Evolutionary conservation across 2,329 filamentous ascomycete species (phyloP).

Genomic region (Monilinia polystroma): DNA sequence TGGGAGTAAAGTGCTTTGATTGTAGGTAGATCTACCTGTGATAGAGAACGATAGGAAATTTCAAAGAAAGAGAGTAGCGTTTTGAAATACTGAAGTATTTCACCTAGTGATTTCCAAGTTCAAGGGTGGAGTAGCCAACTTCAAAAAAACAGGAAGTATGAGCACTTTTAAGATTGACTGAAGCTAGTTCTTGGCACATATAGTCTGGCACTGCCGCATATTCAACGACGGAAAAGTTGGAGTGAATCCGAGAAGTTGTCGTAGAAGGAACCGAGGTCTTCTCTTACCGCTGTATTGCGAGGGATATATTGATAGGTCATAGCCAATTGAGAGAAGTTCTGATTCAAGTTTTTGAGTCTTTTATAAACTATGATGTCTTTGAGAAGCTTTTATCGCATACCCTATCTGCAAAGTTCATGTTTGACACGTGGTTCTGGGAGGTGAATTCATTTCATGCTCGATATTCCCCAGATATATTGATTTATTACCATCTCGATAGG

Average conservation of each 20-base stretch:
- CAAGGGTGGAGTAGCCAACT: not conserved
- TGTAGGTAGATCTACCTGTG: constrained; percentile 8
- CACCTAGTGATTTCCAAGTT: not conserved
- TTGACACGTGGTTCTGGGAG: not conserved
- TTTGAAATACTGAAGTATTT: not conserved
- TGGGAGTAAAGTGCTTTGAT: not conserved
- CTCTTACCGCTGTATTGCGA: not conserved
- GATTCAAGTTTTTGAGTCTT: not conserved
- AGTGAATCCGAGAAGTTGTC: constrained; percentile 8
- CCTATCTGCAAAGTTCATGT: not conserved
- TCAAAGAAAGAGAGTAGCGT: constrained; percentile 5
- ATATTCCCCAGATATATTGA: not conserved
- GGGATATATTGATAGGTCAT: no score
- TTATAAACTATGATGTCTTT: not conserved
- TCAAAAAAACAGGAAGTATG: not conserved
- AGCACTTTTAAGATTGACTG: constrained; percentile 4
- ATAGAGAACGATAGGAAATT: not conserved
- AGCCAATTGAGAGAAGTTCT: not conserved
- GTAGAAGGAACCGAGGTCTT: constrained; percentile 1
- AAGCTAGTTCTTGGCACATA: not conserved
- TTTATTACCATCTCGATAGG: not conserved
- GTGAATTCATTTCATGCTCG: not conserved
- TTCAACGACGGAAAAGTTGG: not conserved
- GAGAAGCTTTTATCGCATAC: not conserved
- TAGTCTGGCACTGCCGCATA: not conserved